phyloP scores from a whole-genome alignment of 345 rosid species.

The Citropsis articulata region DNA sequence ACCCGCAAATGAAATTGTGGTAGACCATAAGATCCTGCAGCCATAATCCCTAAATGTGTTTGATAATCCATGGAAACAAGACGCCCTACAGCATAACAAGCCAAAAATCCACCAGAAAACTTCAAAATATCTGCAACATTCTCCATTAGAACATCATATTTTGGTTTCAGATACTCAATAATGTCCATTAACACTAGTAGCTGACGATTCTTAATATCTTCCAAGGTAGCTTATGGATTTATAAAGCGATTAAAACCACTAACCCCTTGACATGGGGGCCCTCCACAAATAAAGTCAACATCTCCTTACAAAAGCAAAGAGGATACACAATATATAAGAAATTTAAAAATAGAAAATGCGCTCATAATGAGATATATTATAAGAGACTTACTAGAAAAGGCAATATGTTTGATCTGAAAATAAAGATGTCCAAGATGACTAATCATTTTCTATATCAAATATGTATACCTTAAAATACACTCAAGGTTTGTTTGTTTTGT shows the following conservation, averaged over 20 bases:
- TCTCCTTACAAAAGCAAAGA: conserved; percentile 20
- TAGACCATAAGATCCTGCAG: conserved; percentile 47
- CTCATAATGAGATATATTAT: background rate
- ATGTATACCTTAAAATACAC: conserved; percentile 22
- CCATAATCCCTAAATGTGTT: conserved; percentile 42
- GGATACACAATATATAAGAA: background rate
- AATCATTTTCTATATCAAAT: background rate
- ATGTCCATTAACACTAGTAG: conserved; percentile 32
- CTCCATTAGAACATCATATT: conserved; percentile 52
- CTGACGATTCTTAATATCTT: conserved; percentile 34
- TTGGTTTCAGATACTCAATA: conserved; percentile 39
- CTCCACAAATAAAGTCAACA: conserved; percentile 41
- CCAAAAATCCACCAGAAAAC: conserved; percentile 36
- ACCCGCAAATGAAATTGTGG: conserved; percentile 41
- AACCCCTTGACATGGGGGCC: conserved; percentile 46
- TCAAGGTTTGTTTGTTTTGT: conserved; percentile 5
- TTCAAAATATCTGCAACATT: conserved; percentile 46
- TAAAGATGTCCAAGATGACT: background rate
- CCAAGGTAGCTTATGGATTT: conserved; percentile 30
- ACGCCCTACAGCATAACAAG: conserved; percentile 41
- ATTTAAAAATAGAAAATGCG: background rate
- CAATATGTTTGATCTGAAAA: conserved; percentile 22
- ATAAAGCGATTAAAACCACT: conserved; percentile 41
- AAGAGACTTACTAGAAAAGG: conserved; percentile 38
- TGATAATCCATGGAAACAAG: conserved; percentile 48